Conservation (phyloP, 164 flowering plant species). For the Liriodendron chinense region DNA sequence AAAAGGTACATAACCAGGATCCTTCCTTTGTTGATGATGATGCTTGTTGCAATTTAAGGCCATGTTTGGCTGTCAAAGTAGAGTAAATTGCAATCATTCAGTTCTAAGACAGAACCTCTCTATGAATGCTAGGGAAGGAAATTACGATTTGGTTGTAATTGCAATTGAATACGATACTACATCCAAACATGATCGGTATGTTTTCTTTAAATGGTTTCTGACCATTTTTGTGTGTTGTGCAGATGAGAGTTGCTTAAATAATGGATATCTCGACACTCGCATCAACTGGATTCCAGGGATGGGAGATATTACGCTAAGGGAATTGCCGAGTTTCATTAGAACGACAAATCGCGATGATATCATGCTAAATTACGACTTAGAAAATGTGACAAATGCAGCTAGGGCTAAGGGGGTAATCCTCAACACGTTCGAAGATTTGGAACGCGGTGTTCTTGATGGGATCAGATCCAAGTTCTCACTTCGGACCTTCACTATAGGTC, state of each 20-base stretch:
- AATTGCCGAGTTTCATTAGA: conserved; percentile 6
- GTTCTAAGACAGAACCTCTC: too few relatives aligned
- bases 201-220: too few relatives aligned
- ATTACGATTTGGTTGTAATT: too few relatives aligned
- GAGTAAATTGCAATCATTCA: too few relatives aligned
- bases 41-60: too few relatives aligned
- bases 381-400: neutral
- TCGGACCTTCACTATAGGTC: neutral
- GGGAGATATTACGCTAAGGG: conserved; percentile 3
- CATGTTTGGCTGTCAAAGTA: too few relatives aligned
- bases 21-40: too few relatives aligned
- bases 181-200: too few relatives aligned
- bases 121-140: too few relatives aligned
- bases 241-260: conserved; percentile 4
- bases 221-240: neutral
- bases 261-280: conserved; percentile 6
- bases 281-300: conserved; percentile 13
- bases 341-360: conserved; percentile 3
- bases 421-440: conserved; percentile 9
- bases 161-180: too few relatives aligned
- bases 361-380: conserved; percentile 6
- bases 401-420: conserved; percentile 5
- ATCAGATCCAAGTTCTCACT: neutral
- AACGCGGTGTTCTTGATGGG: neutral
- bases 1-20: conserved; percentile 24